phyloP scores from a whole-genome alignment of 768 basidiomycete species.

The Porphyrellus cyaneotinctus region DNA sequence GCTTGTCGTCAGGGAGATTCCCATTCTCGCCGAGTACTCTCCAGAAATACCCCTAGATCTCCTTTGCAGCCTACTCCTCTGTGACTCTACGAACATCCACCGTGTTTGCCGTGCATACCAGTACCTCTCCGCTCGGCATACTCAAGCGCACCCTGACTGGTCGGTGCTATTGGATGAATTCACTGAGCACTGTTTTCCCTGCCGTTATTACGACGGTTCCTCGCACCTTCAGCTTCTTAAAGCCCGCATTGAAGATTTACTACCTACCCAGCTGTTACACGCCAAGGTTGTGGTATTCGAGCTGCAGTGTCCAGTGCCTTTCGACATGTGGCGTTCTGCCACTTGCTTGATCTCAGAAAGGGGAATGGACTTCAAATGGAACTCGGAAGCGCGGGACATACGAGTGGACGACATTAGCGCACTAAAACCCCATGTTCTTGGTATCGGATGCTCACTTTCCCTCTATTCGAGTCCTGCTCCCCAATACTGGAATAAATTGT shows the following conservation, averaged over 20 bases:
- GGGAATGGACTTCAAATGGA: not conserved
- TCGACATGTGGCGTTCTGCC: not conserved
- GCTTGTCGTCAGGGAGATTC: not conserved
- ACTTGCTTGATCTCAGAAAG: not conserved
- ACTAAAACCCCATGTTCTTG: not conserved
- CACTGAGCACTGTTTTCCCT: not conserved
- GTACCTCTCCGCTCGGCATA: not conserved
- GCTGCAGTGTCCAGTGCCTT: not conserved
- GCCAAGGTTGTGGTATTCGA: too few relatives aligned
- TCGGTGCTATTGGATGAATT: not conserved
- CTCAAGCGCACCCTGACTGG: not conserved
- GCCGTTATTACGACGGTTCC: not conserved
- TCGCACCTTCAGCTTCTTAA: not conserved
- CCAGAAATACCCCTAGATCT: not conserved
- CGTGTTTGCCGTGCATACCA: not conserved
- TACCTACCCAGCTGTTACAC: not conserved
- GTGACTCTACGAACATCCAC: too few relatives aligned
- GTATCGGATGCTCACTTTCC: not conserved
- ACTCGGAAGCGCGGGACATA: too few relatives aligned
- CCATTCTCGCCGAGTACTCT: not conserved
- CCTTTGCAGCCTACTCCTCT: not conserved
- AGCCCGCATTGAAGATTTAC: not conserved
- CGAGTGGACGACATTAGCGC: not conserved
- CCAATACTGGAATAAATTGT: not conserved
- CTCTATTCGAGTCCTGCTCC: not conserved